phyloP scores from a whole-genome alignment of 257 asterid species.

The Parsonsia alboflavescens region DNA sequence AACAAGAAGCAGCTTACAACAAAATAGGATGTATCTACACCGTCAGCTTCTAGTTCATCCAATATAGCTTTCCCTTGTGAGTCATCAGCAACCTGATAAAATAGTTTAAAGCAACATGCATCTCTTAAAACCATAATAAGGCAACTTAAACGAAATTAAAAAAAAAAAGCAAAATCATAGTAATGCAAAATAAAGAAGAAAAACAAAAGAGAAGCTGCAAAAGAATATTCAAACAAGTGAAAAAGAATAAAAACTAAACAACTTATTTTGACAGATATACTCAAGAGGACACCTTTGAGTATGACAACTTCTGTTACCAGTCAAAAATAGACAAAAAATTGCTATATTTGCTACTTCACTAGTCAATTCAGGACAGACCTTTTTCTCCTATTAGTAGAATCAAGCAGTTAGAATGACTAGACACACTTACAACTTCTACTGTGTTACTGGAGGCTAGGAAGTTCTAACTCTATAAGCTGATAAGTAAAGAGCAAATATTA shows the following conservation, averaged over 20 bases:
- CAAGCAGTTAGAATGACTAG: background rate
- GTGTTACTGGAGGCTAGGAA: background rate
- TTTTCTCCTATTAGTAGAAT: background rate
- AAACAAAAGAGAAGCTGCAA: too few relatives aligned
- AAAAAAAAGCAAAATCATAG: background rate
- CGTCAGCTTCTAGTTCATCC: conserved; percentile 82
- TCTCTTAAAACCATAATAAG: background rate
- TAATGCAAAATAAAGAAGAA: background rate
- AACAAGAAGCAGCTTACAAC: conserved; percentile 43
- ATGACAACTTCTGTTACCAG: background rate
- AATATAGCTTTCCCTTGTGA: conserved; percentile 82
- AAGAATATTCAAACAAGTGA: background rate
- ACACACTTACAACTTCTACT: background rate
- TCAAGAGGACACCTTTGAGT: background rate
- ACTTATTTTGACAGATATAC: background rate
- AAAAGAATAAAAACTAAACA: background rate
- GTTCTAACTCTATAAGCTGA: background rate
- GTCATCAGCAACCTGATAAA: conserved; percentile 76
- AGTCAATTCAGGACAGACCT: background rate
- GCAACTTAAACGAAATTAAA: background rate
- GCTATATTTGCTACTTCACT: background rate
- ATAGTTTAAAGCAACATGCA: background rate
- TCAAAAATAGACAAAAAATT: background rate
- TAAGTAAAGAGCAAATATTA: background rate
- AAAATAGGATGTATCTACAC: conserved; percentile 71